Evolutionary conservation across 305 asterid genomes (phyloP), one percentile per base, ranked within the genome.

Genomic region (Ajuga reptans): DNA sequence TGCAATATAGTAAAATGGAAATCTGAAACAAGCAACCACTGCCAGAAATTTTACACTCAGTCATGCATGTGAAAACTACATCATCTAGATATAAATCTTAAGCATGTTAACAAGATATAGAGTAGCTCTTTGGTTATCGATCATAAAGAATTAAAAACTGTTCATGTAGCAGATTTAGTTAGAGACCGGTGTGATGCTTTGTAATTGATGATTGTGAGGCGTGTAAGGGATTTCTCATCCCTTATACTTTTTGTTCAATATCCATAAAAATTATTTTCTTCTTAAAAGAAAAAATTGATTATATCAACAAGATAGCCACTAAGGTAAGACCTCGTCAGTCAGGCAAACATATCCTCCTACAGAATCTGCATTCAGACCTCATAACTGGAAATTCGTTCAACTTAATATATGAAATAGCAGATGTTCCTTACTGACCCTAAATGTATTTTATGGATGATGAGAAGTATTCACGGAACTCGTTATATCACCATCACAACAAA

Each of bases 271-370:
- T 21, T 21, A 21, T 21, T 21, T 21, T 21, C 27, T 21, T 21
- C 1, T 21, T n/a, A n/a, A n/a, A n/a, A n/a, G n/a, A 21, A 2
- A 21, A 21, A 21, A 21, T 0, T 27, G 61, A 50, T 9, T 52
- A 64, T 27, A 53, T 31, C 21, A 16, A 63, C 59, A 42, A 50
- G 33, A 34, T 62, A 50, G 59, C 50, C 58, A 47, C 75, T 46
- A 64, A 17, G 62, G 29, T 24, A 33, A 7, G 9, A 31, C 59
- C 58, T 8, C 17, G 49, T 9, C 6, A 9, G 36, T 6, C 49
- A 53, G 59, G 15, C 63, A 18, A 61, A 51, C 49, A 70, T 70
- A 41, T 60, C 59, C 59, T 55, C 53, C 68, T 29, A 29, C 14
- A 45, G 43, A 58, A 47, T 27, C 1, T 31, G 36, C 36, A 31